Conservation (phyloP, 1,284 basidiomycete species). For the Amylostereum areolatum region DNA sequence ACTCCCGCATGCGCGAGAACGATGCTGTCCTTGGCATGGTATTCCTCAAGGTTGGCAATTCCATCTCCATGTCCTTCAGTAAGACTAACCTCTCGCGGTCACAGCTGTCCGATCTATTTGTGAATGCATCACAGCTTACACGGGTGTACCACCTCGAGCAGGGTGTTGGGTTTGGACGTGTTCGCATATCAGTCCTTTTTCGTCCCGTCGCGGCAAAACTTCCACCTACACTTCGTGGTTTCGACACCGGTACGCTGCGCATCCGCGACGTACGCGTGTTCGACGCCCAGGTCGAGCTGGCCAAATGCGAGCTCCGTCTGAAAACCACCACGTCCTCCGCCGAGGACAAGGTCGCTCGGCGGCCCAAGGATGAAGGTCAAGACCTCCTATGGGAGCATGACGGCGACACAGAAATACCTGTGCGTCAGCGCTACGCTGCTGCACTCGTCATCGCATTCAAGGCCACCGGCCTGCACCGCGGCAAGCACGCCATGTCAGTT, state of each 20-base stretch:
- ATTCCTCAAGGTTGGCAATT: slow-evolving; percentile 34
- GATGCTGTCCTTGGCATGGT: slow-evolving; percentile 66
- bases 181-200: slow-evolving; percentile 44
- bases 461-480: slow-evolving; percentile 29
- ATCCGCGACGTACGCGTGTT: slow-evolving; percentile 26
- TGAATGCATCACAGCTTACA: slow-evolving; percentile 40
- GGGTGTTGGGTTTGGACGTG: slow-evolving; percentile 49
- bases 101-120: slow-evolving; percentile 31
- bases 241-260: slow-evolving; percentile 61
- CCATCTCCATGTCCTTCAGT: not conserved
- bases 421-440: slow-evolving; percentile 54
- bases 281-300: slow-evolving; percentile 25
- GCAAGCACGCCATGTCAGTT: slow-evolving; percentile 50
- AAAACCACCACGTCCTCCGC: slow-evolving; percentile 23
- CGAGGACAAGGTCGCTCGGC: slow-evolving; percentile 31
- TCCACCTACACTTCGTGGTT: slow-evolving; percentile 52
- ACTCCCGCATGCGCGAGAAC: slow-evolving; percentile 47
- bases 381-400: slow-evolving; percentile 39
- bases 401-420: slow-evolving; percentile 43
- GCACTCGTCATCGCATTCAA: slow-evolving; percentile 55
- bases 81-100: not conserved
- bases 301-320: slow-evolving; percentile 24
- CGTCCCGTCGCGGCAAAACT: slow-evolving; percentile 51
- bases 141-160: slow-evolving; percentile 43
- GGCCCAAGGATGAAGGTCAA: slow-evolving; percentile 37